These are phyloP conservation scores for Megacollybia marginata DNA, from an alignment of 768 basidiomycete genomes.

Conservation along the genomic window DNA sequence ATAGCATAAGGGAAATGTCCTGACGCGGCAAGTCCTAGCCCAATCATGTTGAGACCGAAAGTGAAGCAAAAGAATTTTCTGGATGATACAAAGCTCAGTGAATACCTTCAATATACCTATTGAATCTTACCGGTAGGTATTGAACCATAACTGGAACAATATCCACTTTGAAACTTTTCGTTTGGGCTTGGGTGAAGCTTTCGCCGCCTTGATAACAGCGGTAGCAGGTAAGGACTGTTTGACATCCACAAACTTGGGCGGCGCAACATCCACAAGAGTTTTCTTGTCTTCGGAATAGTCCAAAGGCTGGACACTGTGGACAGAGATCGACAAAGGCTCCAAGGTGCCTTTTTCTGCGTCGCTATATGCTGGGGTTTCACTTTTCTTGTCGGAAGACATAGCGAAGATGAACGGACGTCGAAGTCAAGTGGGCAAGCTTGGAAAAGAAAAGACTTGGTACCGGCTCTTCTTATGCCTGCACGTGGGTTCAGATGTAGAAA, in stretches of 20 bases:
- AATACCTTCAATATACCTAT: background rate
- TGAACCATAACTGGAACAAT: conserved; percentile 59
- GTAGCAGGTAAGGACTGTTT: background rate
- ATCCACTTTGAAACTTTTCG: conserved; percentile 55
- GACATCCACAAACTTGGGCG: conserved; percentile 6
- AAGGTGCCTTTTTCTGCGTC: conserved; percentile 56
- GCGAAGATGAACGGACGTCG: conserved; percentile 7
- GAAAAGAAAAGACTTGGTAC: background rate
- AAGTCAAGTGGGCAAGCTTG: conserved; percentile 1
- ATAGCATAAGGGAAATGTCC: conserved; percentile 61
- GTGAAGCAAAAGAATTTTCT: conserved; percentile 67
- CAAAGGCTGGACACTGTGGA: conserved; percentile 14
- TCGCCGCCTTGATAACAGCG: conserved; percentile 11
- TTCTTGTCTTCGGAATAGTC: conserved; percentile 34
- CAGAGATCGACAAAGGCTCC: conserved; percentile 31
- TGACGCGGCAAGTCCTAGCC: conserved; percentile 50
- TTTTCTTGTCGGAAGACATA: conserved; percentile 38
- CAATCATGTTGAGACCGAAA: conserved; percentile 55
- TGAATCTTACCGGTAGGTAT: conserved; percentile 51
- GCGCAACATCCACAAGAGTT: conserved; percentile 19
- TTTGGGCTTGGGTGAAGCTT: conserved; percentile 34
- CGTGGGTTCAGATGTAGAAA: conserved; percentile 1
- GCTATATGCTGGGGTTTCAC: conserved; percentile 31
- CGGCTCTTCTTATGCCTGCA: conserved; percentile 2
- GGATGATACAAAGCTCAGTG: conserved; percentile 1